Percentiles rank a stretch among this genome's conserved stretches.
These are phyloP conservation scores for Tephrocybe sp. DNA, from an alignment of 768 basidiomycete genomes.

Conservation along the genomic window DNA sequence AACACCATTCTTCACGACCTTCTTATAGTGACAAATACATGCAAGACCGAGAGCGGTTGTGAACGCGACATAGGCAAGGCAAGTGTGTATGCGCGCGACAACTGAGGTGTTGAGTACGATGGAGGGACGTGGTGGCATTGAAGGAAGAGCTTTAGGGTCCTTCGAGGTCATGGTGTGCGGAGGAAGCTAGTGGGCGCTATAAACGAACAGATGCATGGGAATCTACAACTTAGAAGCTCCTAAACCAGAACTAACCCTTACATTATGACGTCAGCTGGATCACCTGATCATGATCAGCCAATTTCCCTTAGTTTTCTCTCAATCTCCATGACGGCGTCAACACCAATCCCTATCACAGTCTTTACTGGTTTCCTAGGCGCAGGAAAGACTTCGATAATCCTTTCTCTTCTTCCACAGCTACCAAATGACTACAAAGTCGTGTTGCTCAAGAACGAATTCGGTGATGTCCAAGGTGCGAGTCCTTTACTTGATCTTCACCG, in stretches of 20 bases:
- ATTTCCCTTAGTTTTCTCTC: neutral
- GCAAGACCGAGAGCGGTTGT: slow-evolving; percentile 59
- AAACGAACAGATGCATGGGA: neutral
- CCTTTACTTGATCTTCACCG: neutral
- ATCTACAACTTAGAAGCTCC: too few relatives aligned
- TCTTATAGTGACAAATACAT: slow-evolving; percentile 70
- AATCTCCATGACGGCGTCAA: slow-evolving; percentile 4
- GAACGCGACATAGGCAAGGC: slow-evolving; percentile 66
- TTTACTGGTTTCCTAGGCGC: slow-evolving; percentile 94
- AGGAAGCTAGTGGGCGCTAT: neutral
- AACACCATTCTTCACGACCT: slow-evolving; percentile 82
- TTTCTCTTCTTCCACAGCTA: slow-evolving; percentile 77
- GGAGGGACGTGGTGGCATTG: neutral
- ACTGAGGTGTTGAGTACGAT: slow-evolving; percentile 44
- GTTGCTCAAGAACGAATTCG: slow-evolving; percentile 94
- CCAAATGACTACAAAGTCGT: slow-evolving; percentile 87
- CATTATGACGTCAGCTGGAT: slow-evolving; percentile 10
- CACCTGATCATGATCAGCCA: neutral
- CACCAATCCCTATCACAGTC: slow-evolving; percentile 81
- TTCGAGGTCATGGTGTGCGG: slow-evolving; percentile 4
- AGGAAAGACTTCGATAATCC: slow-evolving; percentile 78
- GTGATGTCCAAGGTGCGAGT: slow-evolving; percentile 77
- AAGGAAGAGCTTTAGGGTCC: slow-evolving; percentile 1
- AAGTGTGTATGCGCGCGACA: slow-evolving; percentile 64
- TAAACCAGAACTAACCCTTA: neutral